Evolutionary conservation across 306 rosid genomes (phyloP), one percentile per base, ranked within the genome.

Genomic region (Sindora glabra): DNA sequence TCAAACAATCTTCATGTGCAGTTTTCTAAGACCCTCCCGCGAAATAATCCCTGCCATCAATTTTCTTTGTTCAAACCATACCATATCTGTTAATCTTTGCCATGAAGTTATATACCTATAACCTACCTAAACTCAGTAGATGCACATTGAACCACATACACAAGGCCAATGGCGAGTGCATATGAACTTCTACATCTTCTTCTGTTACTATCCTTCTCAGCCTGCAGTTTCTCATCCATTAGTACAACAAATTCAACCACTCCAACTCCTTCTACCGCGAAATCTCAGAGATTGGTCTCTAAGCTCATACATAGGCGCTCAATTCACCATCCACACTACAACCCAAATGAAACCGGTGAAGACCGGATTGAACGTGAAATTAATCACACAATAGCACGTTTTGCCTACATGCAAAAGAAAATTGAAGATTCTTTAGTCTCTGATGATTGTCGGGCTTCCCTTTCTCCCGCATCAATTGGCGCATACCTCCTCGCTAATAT

Each of bases 211-310:
- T 15, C 68, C 48, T 57, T 69, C 47, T 62, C 71, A 56, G 21
- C 62, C 11, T 69, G 58, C 45, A 39, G 38, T 39, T 74, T 67
- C 45, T 74, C 71, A 38, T 41, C 62, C 66, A 58, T 55, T 33
- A 46, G 50, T 36, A 32, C 56, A 11, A 37, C 9, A 6, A 36
- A 10, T n/a, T n/a, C n/a, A n/a, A 48, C n/a, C 24, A 36, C 57
- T 23, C 42, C 19, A 36, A 9, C 56, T 46, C 16, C 36, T n/a
- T 53, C 79, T 55, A 32, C 49, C 6, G 10, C 49, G 0, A 75
- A 65, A 40, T 66, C 66, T 53, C 66, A 32, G 0, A 60, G 67
- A 61, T 67, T 76, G 41, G 53, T 76, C 29, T 48, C 81, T 18
- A 71, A 61, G 38, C 68, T 71, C 44, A 71, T 71, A 10, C 77